Base-by-base conservation (phyloP, 2,329 filamentous ascomycete species). In the Fusarium subglutinans region DNA sequence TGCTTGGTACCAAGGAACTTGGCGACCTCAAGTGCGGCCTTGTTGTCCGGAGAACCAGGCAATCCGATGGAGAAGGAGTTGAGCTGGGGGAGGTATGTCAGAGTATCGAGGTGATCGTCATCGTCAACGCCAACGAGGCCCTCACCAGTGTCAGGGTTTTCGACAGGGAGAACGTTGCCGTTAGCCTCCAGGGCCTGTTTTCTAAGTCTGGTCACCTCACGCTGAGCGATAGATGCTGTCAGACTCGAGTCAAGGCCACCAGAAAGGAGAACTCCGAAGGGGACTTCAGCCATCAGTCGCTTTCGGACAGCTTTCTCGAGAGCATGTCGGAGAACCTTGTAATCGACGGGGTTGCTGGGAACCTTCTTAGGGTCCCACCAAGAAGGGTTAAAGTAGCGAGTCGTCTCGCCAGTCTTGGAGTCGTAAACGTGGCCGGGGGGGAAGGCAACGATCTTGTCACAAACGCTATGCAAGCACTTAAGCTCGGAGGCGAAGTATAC, bases 51-150 rank as follows among this genome's bases (percentile, higher is more conserved):
- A 40, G 96, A 94, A 77, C 92, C 94, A 13, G 96, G 95, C 41
- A 99, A 91, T 81, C 96, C 96, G 77, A 99, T 99, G 22, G 96
- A 99, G 89, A 99, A 99, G 22, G 95, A 98, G 90, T 98, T 97
- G 83, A 99, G 91, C 84, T 98, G 94, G 41, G 96, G 95, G 62
- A 98, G 91, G 80, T 96, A 94, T 63, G 95, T 96, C 72, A 98
- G 90, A 20, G 95, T 98, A 55, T 93, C 94, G 70, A 98, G 86
- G 80, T 96, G 90, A 87, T 98, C 93, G 67, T 96, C 90, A 81
- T 97, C 95, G 79, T 98, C 96, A 78, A 99, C 97, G 79, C 96
- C 96, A 68, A 98, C 96, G 53, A 98, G 89, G 55, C 94, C 90
- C 79, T 93, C 91, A 70, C 89, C 89, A 61, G 85, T 86, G 74